Conservation (phyloP, 257 asterid species). For the Haberlea rhodopensis region DNA sequence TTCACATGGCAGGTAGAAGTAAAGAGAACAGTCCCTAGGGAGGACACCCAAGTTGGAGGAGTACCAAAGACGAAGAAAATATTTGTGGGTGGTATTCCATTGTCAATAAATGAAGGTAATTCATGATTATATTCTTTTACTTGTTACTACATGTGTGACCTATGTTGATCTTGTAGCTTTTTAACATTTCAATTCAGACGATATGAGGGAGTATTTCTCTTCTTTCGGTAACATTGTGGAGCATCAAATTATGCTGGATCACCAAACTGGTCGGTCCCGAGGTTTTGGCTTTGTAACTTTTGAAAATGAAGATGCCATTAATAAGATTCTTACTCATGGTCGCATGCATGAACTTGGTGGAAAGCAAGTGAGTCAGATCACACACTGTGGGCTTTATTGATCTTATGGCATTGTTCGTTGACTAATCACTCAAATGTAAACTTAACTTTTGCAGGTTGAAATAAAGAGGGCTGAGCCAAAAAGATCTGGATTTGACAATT, state of each 20-base stretch:
- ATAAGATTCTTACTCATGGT: constrained; percentile 75
- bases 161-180: not conserved
- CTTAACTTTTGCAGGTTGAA: not conserved
- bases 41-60: constrained; percentile 70
- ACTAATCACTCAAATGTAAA: not conserved
- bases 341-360: constrained; percentile 94
- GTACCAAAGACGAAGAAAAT: constrained; percentile 81
- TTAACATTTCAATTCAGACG: constrained; percentile 42
- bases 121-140: not conserved
- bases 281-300: constrained; percentile 97
- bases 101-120: constrained; percentile 75
- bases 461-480: constrained; percentile 28
- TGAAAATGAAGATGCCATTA: constrained; percentile 86
- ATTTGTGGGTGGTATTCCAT: constrained; percentile 90
- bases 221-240: constrained; percentile 78
- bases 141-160: not conserved
- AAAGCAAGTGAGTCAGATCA: constrained; percentile 66
- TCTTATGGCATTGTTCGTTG: not conserved
- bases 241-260: constrained; percentile 96
- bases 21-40: constrained; percentile 94
- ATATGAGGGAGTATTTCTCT: constrained; percentile 81
- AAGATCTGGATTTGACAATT: constrained; percentile 61
- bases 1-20: constrained; percentile 78
- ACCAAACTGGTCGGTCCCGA: constrained; percentile 79
- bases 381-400: constrained; percentile 2